Conservation (phyloP, 1,284 basidiomycete genomes). For the Boletus semigastroideus region DNA sequence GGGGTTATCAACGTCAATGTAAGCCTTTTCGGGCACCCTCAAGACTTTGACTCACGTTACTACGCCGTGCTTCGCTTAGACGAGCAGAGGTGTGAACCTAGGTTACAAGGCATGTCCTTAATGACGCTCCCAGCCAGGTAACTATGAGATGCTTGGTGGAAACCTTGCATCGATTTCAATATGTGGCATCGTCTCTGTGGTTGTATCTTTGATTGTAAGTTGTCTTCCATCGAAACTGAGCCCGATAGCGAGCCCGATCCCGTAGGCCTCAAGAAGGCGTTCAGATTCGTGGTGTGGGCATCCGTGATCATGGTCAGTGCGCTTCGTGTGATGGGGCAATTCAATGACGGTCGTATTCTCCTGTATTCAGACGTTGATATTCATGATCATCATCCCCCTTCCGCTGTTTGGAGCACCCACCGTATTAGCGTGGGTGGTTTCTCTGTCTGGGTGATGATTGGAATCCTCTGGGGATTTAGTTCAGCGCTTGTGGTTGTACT, state of each 20-base stretch:
- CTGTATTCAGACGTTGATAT: slow-evolving; percentile 51
- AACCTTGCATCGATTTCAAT: slow-evolving; percentile 85
- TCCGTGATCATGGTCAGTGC: slow-evolving; percentile 59
- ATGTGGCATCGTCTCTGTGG: slow-evolving; percentile 74
- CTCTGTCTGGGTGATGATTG: slow-evolving; percentile 75
- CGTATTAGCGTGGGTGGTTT: slow-evolving; percentile 67
- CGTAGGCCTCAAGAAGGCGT: slow-evolving; percentile 64
- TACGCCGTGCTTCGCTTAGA: slow-evolving; percentile 31
- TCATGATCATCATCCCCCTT: slow-evolving; percentile 74
- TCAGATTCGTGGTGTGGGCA: slow-evolving; percentile 72
- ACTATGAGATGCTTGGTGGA: slow-evolving; percentile 84
- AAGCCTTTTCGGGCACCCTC: slow-evolving; percentile 1
- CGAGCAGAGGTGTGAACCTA: slow-evolving; percentile 45
- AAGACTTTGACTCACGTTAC: not conserved
- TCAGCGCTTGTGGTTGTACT: slow-evolving; percentile 75
- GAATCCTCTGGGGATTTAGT: slow-evolving; percentile 81
- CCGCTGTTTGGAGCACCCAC: slow-evolving; percentile 82
- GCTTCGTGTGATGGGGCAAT: slow-evolving; percentile 23
- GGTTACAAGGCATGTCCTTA: not conserved
- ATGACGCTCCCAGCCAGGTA: slow-evolving; percentile 42
- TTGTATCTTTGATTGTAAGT: slow-evolving; percentile 48
- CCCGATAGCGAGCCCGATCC: slow-evolving; percentile 59
- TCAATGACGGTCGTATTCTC: not conserved
- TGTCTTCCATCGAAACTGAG: slow-evolving; percentile 11
- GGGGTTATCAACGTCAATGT: slow-evolving; percentile 74